These are phyloP conservation scores for Fusarium pseudocircinatum DNA, from an alignment of 2,329 filamentous ascomycete genomes.

Conservation along the genomic window DNA sequence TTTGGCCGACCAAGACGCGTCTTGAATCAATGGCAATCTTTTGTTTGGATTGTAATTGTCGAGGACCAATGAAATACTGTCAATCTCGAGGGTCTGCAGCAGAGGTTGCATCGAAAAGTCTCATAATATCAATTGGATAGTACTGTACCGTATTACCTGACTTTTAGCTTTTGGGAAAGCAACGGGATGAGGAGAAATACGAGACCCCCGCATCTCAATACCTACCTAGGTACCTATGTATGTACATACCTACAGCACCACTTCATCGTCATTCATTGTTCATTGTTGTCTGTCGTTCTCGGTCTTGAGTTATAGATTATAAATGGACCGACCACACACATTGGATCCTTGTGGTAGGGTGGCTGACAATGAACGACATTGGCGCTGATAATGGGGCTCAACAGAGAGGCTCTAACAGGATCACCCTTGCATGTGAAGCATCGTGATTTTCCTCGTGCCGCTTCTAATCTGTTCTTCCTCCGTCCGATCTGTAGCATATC, in stretches of 20 bases:
- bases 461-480: not conserved
- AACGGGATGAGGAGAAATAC: not conserved
- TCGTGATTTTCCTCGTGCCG: not conserved
- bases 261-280: constrained; percentile 19
- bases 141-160: not conserved
- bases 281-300: constrained; percentile 14
- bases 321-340: not conserved
- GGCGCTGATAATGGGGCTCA: not conserved
- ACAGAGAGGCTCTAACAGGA: constrained; percentile 9
- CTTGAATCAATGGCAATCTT: not conserved
- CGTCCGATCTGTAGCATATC: not conserved
- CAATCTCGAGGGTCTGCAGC: constrained; percentile 9
- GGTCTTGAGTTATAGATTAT: not conserved
- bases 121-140: constrained; percentile 1
- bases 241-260: not conserved
- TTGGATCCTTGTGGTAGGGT: not conserved
- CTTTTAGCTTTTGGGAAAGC: not conserved
- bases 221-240: too few species aligned
- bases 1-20: constrained; percentile 23
- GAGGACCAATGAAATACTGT: constrained; percentile 36
- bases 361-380: not conserved
- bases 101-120: constrained; percentile 1
- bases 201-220: constrained; percentile 1
- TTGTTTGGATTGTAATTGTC: constrained; percentile 37
- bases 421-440: constrained; percentile 19